These are phyloP conservation scores for Sugiyamaella pinicola DNA, from an alignment of 1,139 yeast genomes.

Conservation along the genomic window DNA sequence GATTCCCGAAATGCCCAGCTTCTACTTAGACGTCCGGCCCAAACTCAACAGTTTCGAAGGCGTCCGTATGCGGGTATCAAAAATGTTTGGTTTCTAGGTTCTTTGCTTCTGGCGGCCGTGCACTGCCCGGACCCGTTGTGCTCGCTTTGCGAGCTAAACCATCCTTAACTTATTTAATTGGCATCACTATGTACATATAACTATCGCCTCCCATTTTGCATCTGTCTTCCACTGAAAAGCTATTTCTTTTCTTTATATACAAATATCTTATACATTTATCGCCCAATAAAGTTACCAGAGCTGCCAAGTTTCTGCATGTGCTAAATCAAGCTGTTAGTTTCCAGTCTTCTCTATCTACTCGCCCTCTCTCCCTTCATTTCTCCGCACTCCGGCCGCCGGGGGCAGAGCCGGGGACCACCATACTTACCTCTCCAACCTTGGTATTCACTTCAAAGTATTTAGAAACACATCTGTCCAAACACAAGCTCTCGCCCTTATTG, in stretches of 20 bases:
- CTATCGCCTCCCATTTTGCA: background rate
- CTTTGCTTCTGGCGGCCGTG: background rate
- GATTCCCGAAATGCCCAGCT: constrained; percentile 55
- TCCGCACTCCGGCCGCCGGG: no score
- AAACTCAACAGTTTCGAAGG: constrained; percentile 84
- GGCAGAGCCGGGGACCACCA: no score
- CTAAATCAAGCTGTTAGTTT: no score
- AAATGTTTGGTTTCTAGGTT: constrained; percentile 55
- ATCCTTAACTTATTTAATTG: constrained; percentile 12
- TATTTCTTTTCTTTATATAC: constrained; percentile 16
- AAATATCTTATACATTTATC: constrained; percentile 14
- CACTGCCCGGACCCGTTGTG: no score
- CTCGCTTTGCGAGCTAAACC: background rate
- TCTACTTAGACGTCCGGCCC: constrained; percentile 88
- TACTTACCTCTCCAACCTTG: constrained; percentile 79
- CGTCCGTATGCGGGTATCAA: constrained; percentile 60
- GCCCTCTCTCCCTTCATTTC: no score
- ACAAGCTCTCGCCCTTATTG: constrained; percentile 80
- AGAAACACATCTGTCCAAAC: constrained; percentile 96
- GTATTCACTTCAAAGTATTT: constrained; percentile 96
- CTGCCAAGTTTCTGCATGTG: constrained; percentile 42
- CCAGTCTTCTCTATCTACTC: no score
- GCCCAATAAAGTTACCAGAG: constrained; percentile 36
- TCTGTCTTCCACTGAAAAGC: background rate
- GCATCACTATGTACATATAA: constrained; percentile 7